phyloP scores from a whole-genome alignment of 345 rosid species.

The Clausena lansium region DNA sequence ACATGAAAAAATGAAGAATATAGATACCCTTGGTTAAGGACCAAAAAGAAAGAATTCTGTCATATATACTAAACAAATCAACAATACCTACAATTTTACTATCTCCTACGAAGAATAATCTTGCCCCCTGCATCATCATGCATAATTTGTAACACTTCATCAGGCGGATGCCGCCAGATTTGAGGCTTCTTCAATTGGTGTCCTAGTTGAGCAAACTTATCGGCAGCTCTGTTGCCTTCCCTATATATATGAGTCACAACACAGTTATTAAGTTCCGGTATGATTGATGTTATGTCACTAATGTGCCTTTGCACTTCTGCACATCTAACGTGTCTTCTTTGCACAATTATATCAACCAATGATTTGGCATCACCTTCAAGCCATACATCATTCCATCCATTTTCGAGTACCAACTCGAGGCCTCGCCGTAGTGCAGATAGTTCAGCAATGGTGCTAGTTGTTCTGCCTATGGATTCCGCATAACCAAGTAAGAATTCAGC shows the following conservation, averaged over 20 bases:
- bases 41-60: neutral
- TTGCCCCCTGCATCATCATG: slow-evolving; percentile 72
- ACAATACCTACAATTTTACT: neutral
- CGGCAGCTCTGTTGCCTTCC: slow-evolving; percentile 80
- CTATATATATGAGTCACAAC: slow-evolving; percentile 53
- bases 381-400: slow-evolving; percentile 74
- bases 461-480: slow-evolving; percentile 68
- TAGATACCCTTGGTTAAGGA: neutral
- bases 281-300: slow-evolving; percentile 45
- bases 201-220: slow-evolving; percentile 68
- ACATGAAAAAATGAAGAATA: neutral
- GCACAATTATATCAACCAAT: slow-evolving; percentile 53
- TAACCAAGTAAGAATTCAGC: slow-evolving; percentile 80
- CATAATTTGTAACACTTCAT: slow-evolving; percentile 52
- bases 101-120: slow-evolving; percentile 50
- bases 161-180: slow-evolving; percentile 65
- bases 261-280: slow-evolving; percentile 55
- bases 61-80: neutral
- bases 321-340: slow-evolving; percentile 48
- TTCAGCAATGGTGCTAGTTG: slow-evolving; percentile 71
- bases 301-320: slow-evolving; percentile 41
- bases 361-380: slow-evolving; percentile 79
- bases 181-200: slow-evolving; percentile 51
- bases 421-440: slow-evolving; percentile 72
- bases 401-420: slow-evolving; percentile 68